Evolutionary conservation across 2,329 filamentous ascomycete genomes (phyloP).

Genomic region (Epichloe glyceriae): DNA sequence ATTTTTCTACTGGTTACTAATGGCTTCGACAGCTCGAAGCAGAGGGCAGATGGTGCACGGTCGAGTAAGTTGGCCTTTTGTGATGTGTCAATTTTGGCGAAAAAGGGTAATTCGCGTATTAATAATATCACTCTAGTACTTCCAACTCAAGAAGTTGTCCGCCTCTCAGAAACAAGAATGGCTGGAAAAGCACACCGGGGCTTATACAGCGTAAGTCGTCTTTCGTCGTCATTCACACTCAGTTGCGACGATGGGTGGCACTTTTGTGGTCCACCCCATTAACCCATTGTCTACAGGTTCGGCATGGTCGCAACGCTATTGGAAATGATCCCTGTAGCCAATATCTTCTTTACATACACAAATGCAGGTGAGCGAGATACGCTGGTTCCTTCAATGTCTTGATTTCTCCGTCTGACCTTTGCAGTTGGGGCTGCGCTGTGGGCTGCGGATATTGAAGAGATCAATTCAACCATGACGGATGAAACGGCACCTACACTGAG

Average conservation of each 20-base stretch:
- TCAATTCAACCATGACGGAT: slow-evolving; percentile 34
- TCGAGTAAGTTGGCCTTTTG: slow-evolving; percentile 29
- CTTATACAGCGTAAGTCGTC: slow-evolving; percentile 63
- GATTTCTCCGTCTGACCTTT: not conserved
- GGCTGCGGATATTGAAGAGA: slow-evolving; percentile 71
- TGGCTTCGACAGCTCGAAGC: slow-evolving; percentile 25
- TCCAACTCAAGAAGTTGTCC: slow-evolving; percentile 80
- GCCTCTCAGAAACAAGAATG: slow-evolving; percentile 51
- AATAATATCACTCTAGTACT: slow-evolving; percentile 47
- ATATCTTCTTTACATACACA: slow-evolving; percentile 78
- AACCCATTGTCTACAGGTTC: slow-evolving; percentile 41
- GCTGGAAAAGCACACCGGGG: slow-evolving; percentile 55
- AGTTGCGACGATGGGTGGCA: not conserved
- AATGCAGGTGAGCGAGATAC: slow-evolving; percentile 52
- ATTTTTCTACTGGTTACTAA: not conserved
- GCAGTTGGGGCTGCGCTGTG: slow-evolving; percentile 82
- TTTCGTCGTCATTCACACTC: not conserved
- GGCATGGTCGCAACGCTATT: slow-evolving; percentile 62
- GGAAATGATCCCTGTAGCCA: slow-evolving; percentile 72
- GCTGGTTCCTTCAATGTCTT: not conserved
- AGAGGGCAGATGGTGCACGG: slow-evolving; percentile 38
- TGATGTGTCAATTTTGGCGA: not conserved
- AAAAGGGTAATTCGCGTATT: not conserved
- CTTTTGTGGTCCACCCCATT: slow-evolving; percentile 2
- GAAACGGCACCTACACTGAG: slow-evolving; percentile 37